Evolutionary conservation across 805 yeast genomes (phyloP).

Genomic region (Ogataea dorogensis): DNA sequence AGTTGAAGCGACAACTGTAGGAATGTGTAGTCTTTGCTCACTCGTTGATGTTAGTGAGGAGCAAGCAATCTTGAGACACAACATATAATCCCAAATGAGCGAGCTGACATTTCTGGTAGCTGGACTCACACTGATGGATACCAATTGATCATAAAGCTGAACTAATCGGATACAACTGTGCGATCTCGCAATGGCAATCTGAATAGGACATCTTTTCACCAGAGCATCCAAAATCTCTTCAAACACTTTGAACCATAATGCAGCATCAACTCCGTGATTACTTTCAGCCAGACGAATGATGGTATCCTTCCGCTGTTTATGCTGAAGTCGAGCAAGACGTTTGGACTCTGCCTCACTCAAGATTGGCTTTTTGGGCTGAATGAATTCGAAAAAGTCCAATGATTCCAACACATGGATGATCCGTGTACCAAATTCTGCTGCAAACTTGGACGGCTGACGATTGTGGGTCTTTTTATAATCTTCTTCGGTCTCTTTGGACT

Average conservation of each 20-base stretch:
- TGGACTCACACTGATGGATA: slow-evolving; percentile 49
- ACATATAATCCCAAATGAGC: slow-evolving; percentile 44
- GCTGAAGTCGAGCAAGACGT: slow-evolving; percentile 61
- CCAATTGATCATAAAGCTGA: slow-evolving; percentile 72
- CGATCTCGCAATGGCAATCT: slow-evolving; percentile 89
- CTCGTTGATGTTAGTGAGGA: slow-evolving; percentile 86
- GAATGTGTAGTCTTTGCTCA: slow-evolving; percentile 76
- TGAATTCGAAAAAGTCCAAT: slow-evolving; percentile 62
- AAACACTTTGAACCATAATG: slow-evolving; percentile 90
- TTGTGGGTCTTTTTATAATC: slow-evolving; percentile 41
- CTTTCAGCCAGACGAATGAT: slow-evolving; percentile 82
- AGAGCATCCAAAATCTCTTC: slow-evolving; percentile 72
- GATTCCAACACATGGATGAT: slow-evolving; percentile 74
- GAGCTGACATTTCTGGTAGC: slow-evolving; percentile 25
- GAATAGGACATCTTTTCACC: slow-evolving; percentile 82
- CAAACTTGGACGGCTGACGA: slow-evolving; percentile 65
- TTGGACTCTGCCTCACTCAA: slow-evolving; percentile 76
- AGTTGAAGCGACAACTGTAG: slow-evolving; percentile 26
- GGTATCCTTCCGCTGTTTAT: slow-evolving; percentile 58
- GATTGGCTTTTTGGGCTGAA: slow-evolving; percentile 49
- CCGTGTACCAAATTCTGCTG: slow-evolving; percentile 75
- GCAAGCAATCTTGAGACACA: slow-evolving; percentile 87
- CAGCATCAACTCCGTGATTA: slow-evolving; percentile 92
- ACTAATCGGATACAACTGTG: slow-evolving; percentile 86
- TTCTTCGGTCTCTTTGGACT: slow-evolving; percentile 15